Conservation (phyloP, 257 asterid genomes). For the Jasminum sambac region DNA sequence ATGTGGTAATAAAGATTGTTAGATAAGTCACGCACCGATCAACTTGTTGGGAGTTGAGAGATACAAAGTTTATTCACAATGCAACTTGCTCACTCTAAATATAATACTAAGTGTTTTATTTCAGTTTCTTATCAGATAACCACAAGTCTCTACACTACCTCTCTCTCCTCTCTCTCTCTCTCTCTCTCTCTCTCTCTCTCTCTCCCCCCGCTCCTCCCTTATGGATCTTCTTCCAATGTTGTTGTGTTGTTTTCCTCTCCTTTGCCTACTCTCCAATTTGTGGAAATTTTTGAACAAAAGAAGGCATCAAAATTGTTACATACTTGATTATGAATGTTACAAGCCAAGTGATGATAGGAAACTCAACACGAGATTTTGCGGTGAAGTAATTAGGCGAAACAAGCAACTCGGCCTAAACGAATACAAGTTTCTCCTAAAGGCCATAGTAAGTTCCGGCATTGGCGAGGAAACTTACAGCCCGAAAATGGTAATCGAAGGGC, state of each 20-base stretch:
- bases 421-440: constrained; percentile 71
- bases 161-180: too few species aligned
- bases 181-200: background rate
- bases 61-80: constrained; percentile 36
- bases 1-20: constrained; percentile 15
- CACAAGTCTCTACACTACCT: too few species aligned
- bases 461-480: constrained; percentile 93
- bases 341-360: constrained; percentile 51
- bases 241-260: constrained; percentile 41
- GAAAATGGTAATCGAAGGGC: constrained; percentile 56
- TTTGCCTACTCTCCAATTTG: constrained; percentile 34
- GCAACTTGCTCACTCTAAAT: constrained; percentile 24
- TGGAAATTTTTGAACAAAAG: constrained; percentile 29
- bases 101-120: constrained; percentile 3
- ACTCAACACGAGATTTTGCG: constrained; percentile 57
- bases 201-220: background rate
- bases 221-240: constrained; percentile 46
- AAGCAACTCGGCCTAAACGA: constrained; percentile 68
- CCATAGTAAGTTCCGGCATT: constrained; percentile 84
- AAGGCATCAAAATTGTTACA: constrained; percentile 57
- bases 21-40: constrained; percentile 28
- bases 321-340: constrained; percentile 74
- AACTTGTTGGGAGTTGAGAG: constrained; percentile 69
- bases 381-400: constrained; percentile 69
- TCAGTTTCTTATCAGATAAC: constrained; percentile 13